These are phyloP conservation scores for Brassica nigra DNA, from an alignment of 345 rosid genomes.

Conservation along the genomic window DNA sequence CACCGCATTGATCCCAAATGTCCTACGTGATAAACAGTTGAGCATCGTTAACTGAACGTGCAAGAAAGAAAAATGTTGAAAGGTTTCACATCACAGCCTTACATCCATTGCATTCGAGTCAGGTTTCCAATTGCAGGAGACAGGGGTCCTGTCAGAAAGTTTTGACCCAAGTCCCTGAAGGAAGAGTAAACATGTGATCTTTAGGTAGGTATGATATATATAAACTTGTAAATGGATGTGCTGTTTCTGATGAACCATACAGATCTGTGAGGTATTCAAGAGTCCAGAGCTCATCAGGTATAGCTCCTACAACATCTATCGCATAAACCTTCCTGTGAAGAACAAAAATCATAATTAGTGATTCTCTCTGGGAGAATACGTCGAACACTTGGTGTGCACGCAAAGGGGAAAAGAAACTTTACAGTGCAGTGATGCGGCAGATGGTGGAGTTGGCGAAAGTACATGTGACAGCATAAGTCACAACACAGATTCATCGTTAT, in stretches of 20 bases:
- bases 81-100: conserved; percentile 23
- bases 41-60: no score
- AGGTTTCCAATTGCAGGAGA: conserved; percentile 37
- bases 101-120: conserved; percentile 59
- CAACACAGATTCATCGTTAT: no score
- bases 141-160: conserved; percentile 17
- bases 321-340: conserved; percentile 43
- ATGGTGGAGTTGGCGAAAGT: conserved; percentile 32
- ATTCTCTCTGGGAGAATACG: not conserved
- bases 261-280: conserved; percentile 33
- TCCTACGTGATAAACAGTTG: no score
- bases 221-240: no score
- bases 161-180: no score
- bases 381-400: conserved; percentile 27
- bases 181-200: no score
- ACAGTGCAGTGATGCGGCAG: conserved; percentile 41
- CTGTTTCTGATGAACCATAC: not conserved
- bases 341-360: not conserved
- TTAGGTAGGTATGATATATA: no score
- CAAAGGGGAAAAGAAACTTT: not conserved
- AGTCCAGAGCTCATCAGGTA: conserved; percentile 43
- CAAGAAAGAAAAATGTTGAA: not conserved
- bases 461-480: no score
- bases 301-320: conserved; percentile 23
- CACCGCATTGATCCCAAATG: no score